Conservation (phyloP, 2,329 filamentous ascomycete species). For the Daldinia eschscholtzii region DNA sequence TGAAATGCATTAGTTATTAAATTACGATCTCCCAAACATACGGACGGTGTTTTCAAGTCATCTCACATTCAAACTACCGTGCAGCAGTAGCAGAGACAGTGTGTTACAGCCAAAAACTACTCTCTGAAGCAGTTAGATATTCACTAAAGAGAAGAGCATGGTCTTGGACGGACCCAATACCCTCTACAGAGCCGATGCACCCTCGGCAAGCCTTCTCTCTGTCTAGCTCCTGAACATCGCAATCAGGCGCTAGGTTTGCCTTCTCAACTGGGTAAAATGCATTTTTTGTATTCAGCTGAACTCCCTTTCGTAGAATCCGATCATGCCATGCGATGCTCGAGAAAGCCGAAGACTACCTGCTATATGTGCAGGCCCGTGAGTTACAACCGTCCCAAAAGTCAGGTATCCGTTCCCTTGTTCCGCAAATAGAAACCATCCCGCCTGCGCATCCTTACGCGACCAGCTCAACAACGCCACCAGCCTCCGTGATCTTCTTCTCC, state of each 20-base stretch:
- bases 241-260: conserved; percentile 10
- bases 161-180: neutral
- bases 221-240: conserved; percentile 22
- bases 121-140: neutral
- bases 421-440: conserved; percentile 43
- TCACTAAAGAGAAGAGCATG: neutral
- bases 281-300: conserved; percentile 50
- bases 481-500: conserved; percentile 99
- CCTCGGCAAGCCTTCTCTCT: conserved; percentile 9
- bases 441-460: conserved; percentile 75
- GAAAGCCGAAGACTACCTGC: conserved; percentile 47
- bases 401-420: conserved; percentile 47
- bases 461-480: conserved; percentile 94
- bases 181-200: neutral
- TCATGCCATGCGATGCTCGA: conserved; percentile 51
- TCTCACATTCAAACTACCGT: neutral
- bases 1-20: neutral
- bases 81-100: neutral
- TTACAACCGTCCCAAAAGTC: conserved; percentile 48
- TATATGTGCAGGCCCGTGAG: conserved; percentile 44
- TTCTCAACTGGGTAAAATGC: conserved; percentile 45
- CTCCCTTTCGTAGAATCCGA: conserved; percentile 49
- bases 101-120: neutral
- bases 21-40: neutral
- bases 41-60: conserved; percentile 2